Evolutionary conservation across 2,329 filamentous ascomycete genomes (phyloP).

Genomic region (Leptographium radiaticola): DNA sequence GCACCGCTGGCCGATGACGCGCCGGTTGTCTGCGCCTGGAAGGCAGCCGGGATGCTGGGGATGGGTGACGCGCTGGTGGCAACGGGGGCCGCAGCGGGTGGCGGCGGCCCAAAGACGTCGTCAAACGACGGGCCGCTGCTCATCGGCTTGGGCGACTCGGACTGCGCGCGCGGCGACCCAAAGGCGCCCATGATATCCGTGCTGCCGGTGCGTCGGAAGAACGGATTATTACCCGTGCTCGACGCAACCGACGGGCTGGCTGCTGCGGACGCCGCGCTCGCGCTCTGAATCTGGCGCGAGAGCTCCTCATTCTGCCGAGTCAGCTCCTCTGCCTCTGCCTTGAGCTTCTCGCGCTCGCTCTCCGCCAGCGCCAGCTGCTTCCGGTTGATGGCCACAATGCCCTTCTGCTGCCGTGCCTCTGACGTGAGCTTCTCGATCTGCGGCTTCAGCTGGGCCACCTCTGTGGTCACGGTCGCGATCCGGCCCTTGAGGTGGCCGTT

Average conservation of each 20-base stretch:
- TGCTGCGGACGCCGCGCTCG: constrained; percentile 24
- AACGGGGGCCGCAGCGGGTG: constrained; percentile 23
- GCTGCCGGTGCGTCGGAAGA: constrained; percentile 64
- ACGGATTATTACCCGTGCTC: constrained; percentile 79
- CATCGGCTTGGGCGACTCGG: constrained; percentile 23
- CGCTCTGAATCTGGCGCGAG: constrained; percentile 29
- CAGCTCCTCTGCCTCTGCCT: constrained; percentile 60
- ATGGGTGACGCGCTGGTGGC: background rate
- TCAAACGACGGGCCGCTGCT: constrained; percentile 62
- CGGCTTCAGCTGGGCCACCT: constrained; percentile 73
- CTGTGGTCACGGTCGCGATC: constrained; percentile 69
- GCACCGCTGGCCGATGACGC: constrained; percentile 38
- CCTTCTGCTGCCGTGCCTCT: constrained; percentile 89
- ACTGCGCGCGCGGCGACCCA: constrained; percentile 22
- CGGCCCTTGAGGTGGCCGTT: constrained; percentile 77
- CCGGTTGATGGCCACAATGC: constrained; percentile 94
- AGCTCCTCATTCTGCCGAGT: constrained; percentile 49
- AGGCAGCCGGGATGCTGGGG: constrained; percentile 24
- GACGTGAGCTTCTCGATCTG: constrained; percentile 87
- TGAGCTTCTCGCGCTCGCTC: constrained; percentile 75
- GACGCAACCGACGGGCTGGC: constrained; percentile 57
- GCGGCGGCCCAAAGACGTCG: constrained; percentile 63
- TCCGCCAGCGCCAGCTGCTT: constrained; percentile 90
- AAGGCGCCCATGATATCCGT: constrained; percentile 46
- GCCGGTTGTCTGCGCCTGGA: constrained; percentile 48